A percentile compares a stretch with the other conserved stretches of the same genome.
Conservation (phyloP, 768 basidiomycete genomes). For the Albatrellus ellisii region DNA sequence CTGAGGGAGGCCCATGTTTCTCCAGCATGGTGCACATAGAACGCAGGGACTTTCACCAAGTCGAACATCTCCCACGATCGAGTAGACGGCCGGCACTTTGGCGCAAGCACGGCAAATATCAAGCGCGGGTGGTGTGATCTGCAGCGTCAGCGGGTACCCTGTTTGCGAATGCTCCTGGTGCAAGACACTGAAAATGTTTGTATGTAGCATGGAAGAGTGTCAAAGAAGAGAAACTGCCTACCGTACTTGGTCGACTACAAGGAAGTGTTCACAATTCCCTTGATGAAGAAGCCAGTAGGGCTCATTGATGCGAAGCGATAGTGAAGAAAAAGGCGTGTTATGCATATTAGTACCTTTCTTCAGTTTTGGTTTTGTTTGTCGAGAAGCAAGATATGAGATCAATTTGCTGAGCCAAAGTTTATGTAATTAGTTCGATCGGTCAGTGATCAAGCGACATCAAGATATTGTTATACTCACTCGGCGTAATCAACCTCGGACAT, state of each 20-base stretch:
- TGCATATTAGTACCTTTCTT: slow-evolving; percentile 26
- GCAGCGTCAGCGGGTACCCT: slow-evolving; percentile 57
- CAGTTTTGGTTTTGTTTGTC: slow-evolving; percentile 13
- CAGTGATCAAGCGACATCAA: not conserved
- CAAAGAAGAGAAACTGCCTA: slow-evolving; percentile 15
- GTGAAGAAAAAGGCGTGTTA: slow-evolving; percentile 36
- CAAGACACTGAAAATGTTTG: slow-evolving; percentile 31
- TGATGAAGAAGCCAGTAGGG: slow-evolving; percentile 78
- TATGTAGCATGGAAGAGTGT: not conserved
- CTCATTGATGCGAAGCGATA: slow-evolving; percentile 50
- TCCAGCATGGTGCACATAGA: slow-evolving; percentile 66
- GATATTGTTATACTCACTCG: slow-evolving; percentile 26
- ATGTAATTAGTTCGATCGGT: no score
- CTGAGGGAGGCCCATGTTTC: slow-evolving; percentile 43
- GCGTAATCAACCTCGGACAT: slow-evolving; percentile 39
- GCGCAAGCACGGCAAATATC: slow-evolving; percentile 57
- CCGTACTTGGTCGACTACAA: slow-evolving; percentile 68
- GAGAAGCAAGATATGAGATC: slow-evolving; percentile 24
- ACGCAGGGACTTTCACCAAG: slow-evolving; percentile 70
- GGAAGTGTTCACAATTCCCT: slow-evolving; percentile 73
- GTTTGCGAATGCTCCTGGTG: slow-evolving; percentile 42
- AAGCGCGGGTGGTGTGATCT: slow-evolving; percentile 46
- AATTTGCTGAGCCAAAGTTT: slow-evolving; percentile 29
- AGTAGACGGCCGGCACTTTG: slow-evolving; percentile 56
- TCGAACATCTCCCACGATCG: slow-evolving; percentile 58